Evolutionary conservation across 1,284 basidiomycete species (phyloP).

Genomic region (Apiotrichum siamense): DNA sequence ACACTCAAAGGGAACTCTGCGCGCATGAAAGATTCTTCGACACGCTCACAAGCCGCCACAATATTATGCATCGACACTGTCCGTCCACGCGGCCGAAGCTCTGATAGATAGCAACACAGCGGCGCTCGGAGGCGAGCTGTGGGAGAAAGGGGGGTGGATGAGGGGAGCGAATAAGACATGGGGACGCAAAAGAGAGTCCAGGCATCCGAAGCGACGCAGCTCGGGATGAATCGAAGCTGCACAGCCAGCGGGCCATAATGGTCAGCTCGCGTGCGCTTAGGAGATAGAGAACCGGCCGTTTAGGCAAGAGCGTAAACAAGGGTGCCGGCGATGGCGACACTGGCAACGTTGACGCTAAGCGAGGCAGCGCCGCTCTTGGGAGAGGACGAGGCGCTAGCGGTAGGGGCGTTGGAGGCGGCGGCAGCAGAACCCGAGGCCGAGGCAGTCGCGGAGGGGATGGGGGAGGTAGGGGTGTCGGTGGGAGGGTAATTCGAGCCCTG

Average conservation of each 20-base stretch:
- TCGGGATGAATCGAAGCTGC: too few relatives aligned
- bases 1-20: neutral
- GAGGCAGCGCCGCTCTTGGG: neutral
- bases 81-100: neutral
- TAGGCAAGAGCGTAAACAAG: slow-evolving; percentile 9
- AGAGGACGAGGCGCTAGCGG: neutral
- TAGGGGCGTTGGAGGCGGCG: neutral
- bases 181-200: neutral
- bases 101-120: neutral
- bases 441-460: neutral
- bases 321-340: slow-evolving; percentile 9
- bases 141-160: neutral
- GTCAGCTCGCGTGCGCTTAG: neutral
- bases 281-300: neutral
- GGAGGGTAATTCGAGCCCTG: slow-evolving; percentile 59
- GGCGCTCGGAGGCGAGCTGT: neutral
- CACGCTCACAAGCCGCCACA: neutral
- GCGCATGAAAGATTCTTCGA: neutral
- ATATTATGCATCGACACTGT: slow-evolving; percentile 7
- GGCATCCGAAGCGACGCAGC: neutral
- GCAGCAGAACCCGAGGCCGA: slow-evolving; percentile 1
- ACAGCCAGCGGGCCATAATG: neutral
- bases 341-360: neutral
- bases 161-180: neutral
- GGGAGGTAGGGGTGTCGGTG: neutral